Base-by-base conservation (phyloP, 768 basidiomycete genomes). In the Mrakia gelida region DNA sequence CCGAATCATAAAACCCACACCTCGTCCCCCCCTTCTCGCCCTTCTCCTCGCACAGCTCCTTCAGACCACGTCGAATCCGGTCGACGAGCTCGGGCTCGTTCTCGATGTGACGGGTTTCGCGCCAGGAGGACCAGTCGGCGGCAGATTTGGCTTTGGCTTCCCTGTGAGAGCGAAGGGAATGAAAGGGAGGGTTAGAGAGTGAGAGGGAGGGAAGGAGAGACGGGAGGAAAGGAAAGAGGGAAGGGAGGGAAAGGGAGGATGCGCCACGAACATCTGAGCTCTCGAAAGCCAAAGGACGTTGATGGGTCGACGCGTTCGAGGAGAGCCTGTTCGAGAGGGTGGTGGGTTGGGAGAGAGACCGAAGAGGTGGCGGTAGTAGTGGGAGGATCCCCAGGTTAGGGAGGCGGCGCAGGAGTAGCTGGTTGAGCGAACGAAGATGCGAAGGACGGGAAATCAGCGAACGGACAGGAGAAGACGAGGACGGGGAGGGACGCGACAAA, bases 271-370 rank as follows among this genome's bases (percentile, higher is more conserved):
- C 38, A 83, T 80, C 56, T 84, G 82, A 1, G 81, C 79, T 6
- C 83, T 73, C 1, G 82, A 82, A 5, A 84, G 78, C 83, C 83
- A 84, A 21, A 84, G 80, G 21, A 84, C 80, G 75, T 84, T 83
- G 78, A 84, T 80, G 1, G 75, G 52, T 8, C 41, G 30, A 30
- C 43, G 9, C n/a, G 70, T 68, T 9, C 34, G 61, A 11, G 54
- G 63, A 7, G 65, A 67, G n/a, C 65, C 65, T 30, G 65, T 67
- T 10, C 65, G 65, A 34, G 65, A 67, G 30, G 67, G 30, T 16
- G 65, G 76, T 13, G 80, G 80, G 16, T 45, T 54, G 4, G 82
- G 80, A 6, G 78, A 62, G 28, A 83, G 79, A 32, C 83, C 82
- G 56, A 84, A 83, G 9, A 84, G 78, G 59, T 82, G 80, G n/a